Base-by-base conservation (phyloP, 495 filamentous ascomycete species). In the Penicillium simplicissimum region DNA sequence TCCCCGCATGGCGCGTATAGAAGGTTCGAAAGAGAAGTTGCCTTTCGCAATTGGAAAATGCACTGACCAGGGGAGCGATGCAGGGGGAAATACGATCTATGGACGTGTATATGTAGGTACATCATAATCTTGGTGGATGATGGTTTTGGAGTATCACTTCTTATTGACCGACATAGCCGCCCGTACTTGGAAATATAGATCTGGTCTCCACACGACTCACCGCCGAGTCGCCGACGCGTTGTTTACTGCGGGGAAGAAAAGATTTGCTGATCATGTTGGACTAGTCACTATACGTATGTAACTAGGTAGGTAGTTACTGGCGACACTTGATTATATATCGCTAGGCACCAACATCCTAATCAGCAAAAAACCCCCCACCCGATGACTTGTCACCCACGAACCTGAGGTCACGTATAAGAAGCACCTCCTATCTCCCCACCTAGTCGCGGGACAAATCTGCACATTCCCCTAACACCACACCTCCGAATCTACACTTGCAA, bases 191-290 rank as follows among this genome's bases (percentile, higher is more conserved):
- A 40, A 15, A 15, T 42, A 42, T 42, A 10, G 40, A 45, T 23
- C 8, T 23, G 40, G 23, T 23, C 17, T 23, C 8, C n/a, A 21
- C 42, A 11, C 9, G 40, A 8, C 60, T 64, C 62, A 64, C 62
- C 62, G 62, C 62, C 19, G 17, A 42, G 15, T 15, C 38, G 60
- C 17, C 11, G 45, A 54, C 19, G 19, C 14, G 17, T 60, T 60
- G 57, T 60, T 63, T 52, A 64, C 57, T 55, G 61, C 33, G 61
- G 57, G 49, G 60, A n/a, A 17, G 14, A 11, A 25, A 43, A 56
- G 36, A 42, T 55, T 55, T 40, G 21, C 34, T 17, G 31, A 35
- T 53, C 8, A 2, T 7, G 28, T 6, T 4, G 6, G 28, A 31
- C 28, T 31, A 31, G 28, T 10, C 23, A 38, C 35, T 8, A n/a